A percentile compares a stretch with the other conserved stretches of the same genome.
Conservation (phyloP, 1,139 yeast genomes). For the Kodamaea arcana region DNA sequence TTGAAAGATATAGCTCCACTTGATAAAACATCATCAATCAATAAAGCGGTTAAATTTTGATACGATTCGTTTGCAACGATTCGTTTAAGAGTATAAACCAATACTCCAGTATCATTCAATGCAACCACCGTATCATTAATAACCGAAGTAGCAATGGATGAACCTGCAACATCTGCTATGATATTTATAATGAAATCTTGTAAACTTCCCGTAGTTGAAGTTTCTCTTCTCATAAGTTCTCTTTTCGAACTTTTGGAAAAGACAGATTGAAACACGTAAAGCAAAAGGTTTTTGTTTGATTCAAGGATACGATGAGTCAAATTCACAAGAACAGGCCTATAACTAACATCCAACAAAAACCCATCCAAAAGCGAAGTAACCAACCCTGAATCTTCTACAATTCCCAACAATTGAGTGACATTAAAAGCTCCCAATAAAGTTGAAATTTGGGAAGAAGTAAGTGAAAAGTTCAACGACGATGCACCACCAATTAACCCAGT, state of each 20-base stretch:
- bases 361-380: slow-evolving; percentile 32
- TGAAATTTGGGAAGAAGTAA: slow-evolving; percentile 5
- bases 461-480: slow-evolving; percentile 5
- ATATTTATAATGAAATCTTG: slow-evolving; percentile 28
- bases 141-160: slow-evolving; percentile 23
- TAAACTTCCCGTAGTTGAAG: slow-evolving; percentile 21
- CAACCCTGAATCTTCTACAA: slow-evolving; percentile 33
- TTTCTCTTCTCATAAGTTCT: slow-evolving; percentile 24
- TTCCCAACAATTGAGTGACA: slow-evolving; percentile 19
- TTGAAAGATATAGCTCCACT: slow-evolving; percentile 26
- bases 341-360: slow-evolving; percentile 31
- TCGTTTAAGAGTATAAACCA: slow-evolving; percentile 35
- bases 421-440: slow-evolving; percentile 19
- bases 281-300: slow-evolving; percentile 26
- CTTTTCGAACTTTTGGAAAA: slow-evolving; percentile 16
- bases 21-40: slow-evolving; percentile 22
- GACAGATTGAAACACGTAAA: slow-evolving; percentile 21
- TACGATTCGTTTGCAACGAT: slow-evolving; percentile 35
- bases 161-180: slow-evolving; percentile 26
- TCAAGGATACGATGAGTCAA: slow-evolving; percentile 30
- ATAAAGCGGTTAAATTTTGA: slow-evolving; percentile 33
- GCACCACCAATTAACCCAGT: slow-evolving; percentile 13
- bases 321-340: slow-evolving; percentile 35
- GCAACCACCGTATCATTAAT: slow-evolving; percentile 30
- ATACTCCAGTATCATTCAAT: slow-evolving; percentile 42